Evolutionary conservation across 2,329 filamentous ascomycete genomes (phyloP), one percentile per base, ranked within the genome.

Genomic region (Chaetomium strumarium): DNA sequence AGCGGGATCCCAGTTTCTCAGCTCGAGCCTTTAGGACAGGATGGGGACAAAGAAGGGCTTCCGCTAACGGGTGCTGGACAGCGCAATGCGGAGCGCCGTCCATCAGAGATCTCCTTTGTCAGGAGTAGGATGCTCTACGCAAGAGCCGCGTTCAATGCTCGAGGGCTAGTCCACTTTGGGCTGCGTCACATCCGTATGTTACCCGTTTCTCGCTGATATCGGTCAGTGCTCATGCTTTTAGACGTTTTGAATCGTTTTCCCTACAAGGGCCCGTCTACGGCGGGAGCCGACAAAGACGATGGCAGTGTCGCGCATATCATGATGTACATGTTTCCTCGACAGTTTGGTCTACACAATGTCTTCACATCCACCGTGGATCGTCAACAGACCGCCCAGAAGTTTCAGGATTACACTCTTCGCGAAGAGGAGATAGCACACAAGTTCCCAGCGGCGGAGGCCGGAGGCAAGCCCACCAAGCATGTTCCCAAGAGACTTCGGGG

Each of bases 261-360:
- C 34, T 63, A 77, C 40, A 56, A 49, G 29, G 49, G 53, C 4
- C 46, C 53, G 5, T 50, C 58, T 2, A 46, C 59, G 20, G 51
- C 36, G 5, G 45, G 51, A 38, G 38, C 43, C 3, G 36, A 51
- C 5, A 40, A 37, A 0, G 42, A 79, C 60, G 62, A 73, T 1
- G 64, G 69, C 12, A 78, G 85, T 57, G 87, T 83, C 0, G 64
- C 83, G 11, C 88, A 86, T 60, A 70, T 95, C 17, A 81, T 96
- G 79, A 93, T 92, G 75, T 92, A 97, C 68, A 84, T 99, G 1
- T 99, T 99, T 61, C 93, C 93, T 31, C 79, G 85, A 11, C 91
- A 97, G 63, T 97, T 96, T 64, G 81, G 82, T 13, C 73, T 99
- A 3, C 90, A 95, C 64, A 99, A 97, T 68, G 90, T 86, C n/a